phyloP scores from a whole-genome alignment of 2,329 filamentous ascomycete genomes.

The Lachnellula occidentalis region DNA sequence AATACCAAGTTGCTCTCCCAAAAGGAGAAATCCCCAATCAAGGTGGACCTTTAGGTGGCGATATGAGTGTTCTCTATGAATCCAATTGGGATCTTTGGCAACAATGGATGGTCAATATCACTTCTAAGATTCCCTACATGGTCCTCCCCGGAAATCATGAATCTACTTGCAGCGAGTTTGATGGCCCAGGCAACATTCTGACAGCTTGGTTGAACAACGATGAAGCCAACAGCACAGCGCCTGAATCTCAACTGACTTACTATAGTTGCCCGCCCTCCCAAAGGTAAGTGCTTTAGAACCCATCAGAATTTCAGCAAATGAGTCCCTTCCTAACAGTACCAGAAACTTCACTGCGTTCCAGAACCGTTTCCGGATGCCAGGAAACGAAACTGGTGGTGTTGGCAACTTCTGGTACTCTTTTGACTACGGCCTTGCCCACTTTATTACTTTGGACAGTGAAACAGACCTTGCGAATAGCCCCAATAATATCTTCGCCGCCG shows the following conservation, averaged over 20 bases:
- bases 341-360: constrained; percentile 29
- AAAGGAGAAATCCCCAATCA: constrained; percentile 34
- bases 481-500: constrained; percentile 39
- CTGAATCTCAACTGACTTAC: constrained; percentile 38
- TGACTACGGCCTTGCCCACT: constrained; percentile 49
- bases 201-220: constrained; percentile 42
- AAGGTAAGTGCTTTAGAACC: constrained; percentile 25
- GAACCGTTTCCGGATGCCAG: constrained; percentile 47
- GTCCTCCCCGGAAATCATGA: constrained; percentile 49
- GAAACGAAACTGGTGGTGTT: constrained; percentile 41
- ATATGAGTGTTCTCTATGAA: constrained; percentile 36
- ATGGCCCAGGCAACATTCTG: constrained; percentile 20
- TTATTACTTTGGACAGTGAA: constrained; percentile 42
- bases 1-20: constrained; percentile 40
- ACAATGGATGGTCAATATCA: constrained; percentile 47
- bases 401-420: constrained; percentile 51
- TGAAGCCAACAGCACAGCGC: constrained; percentile 37
- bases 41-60: constrained; percentile 38
- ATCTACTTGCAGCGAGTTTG: constrained; percentile 39
- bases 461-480: constrained; percentile 46
- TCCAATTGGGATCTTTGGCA: constrained; percentile 54
- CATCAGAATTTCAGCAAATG: not conserved
- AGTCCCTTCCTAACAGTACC: not conserved
- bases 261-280: constrained; percentile 48
- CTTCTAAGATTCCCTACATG: constrained; percentile 52